Evolutionary conservation across 2,329 filamentous ascomycete genomes (phyloP), one percentile per base, ranked within the genome.

Genomic region (Aspergillus sp.): DNA sequence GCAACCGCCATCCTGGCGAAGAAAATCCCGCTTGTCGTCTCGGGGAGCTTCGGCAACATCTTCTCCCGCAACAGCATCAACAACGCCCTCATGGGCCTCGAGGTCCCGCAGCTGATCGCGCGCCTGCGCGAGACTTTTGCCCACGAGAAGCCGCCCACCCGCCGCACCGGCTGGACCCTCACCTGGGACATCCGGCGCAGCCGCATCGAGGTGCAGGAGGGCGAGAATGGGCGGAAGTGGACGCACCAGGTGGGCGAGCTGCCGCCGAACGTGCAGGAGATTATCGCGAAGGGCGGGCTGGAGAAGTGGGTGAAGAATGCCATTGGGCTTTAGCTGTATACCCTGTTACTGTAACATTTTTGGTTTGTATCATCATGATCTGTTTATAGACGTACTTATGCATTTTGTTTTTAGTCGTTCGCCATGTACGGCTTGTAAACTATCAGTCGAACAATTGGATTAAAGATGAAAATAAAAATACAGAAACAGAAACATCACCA

Each of bases 261-360:
- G 41, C 82, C 85, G 10, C 76, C 82, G 0, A 93, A 89, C 51
- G 82, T 94, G 34, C 86, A 94, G 57, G 82, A 83, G 51, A 86
- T 89, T 35, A 84, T 89, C 48, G 80, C 82, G 0, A 60, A 71
- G 30, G 84, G 84, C 2, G 86, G 86, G 0, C 53, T 93, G 39
- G 83, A 88, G 67, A 80, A 78, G 42, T 93, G 85, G 86, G 82
- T 91, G 7, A 81, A 82, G 69, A 68, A 71, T 35, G 69, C 82
- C 55, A 82, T 86, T 29, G 39, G 40, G 14, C 44, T 45, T 15
- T 52, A 13, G 10, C 19, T 16, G 10, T n/a, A n/a, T n/a, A n/a
- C n/a, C 22, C n/a, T 8, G 22, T 24, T 24, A 14, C 8, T 16
- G 10, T 12, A n/a, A 24, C 8, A 25, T 13, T 27, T 27, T 27